Evolutionary conservation across 139 green algal species (phyloP).

Genomic region (Chlorella sp.): DNA sequence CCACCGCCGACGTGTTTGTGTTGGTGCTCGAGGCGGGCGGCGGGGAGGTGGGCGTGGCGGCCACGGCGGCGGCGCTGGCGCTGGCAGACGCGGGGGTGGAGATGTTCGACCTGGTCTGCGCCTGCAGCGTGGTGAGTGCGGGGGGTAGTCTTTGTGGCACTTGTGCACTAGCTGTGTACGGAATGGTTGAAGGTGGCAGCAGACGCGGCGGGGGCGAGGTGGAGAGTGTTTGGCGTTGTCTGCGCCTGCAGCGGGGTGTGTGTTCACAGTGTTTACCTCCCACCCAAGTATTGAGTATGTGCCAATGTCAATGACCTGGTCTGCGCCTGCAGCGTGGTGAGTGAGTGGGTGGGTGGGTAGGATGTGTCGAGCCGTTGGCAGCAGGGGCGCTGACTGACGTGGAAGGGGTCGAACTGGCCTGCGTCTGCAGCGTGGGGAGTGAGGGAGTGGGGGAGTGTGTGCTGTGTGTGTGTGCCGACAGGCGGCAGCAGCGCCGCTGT

Average conservation of each 20-base stretch:
- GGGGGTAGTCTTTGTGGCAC: no score
- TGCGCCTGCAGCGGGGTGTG: slow-evolving; percentile 60
- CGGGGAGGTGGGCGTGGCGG: slow-evolving; percentile 57
- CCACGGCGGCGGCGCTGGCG: slow-evolving; percentile 70
- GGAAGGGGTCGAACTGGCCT: slow-evolving; percentile 73
- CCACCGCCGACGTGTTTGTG: slow-evolving; percentile 71
- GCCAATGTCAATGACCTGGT: no score
- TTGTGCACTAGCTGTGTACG: neutral
- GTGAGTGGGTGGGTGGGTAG: neutral
- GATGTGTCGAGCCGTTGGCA: neutral
- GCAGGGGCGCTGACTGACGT: slow-evolving; percentile 82
- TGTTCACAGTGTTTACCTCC: no score
- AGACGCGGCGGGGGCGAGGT: no score
- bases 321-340: slow-evolving; percentile 59
- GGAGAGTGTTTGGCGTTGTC: slow-evolving; percentile 69
- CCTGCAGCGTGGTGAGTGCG: slow-evolving; percentile 60
- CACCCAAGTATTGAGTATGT: no score
- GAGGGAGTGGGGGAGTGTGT: no score
- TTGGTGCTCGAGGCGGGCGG: slow-evolving; percentile 79
- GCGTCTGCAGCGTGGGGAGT: slow-evolving; percentile 63
- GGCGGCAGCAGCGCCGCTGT: no score
- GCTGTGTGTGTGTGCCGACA: no score
- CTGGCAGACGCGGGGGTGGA: slow-evolving; percentile 80
- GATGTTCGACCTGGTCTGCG: slow-evolving; percentile 75
- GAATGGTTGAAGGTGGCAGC: neutral